A percentile compares a stretch with the other conserved stretches of the same genome.
Evolutionary conservation across 2,329 filamentous ascomycete species (phyloP).

Genomic region (Sordariomycetes sp.): DNA sequence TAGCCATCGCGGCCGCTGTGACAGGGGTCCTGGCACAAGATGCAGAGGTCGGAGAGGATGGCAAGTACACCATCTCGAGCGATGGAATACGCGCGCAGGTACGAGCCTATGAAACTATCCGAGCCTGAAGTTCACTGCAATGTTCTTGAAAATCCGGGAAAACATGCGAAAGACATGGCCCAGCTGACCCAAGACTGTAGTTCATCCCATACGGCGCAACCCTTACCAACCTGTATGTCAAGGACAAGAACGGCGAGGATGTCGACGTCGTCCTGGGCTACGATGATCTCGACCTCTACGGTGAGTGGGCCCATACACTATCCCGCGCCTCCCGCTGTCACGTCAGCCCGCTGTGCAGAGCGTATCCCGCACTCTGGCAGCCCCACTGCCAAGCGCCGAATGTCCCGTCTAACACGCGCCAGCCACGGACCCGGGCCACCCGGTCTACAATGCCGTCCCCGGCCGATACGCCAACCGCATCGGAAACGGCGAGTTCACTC

Average conservation of each 20-base stretch:
- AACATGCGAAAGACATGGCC: neutral
- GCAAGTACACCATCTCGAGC: slow-evolving; percentile 22
- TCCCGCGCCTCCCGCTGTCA: neutral
- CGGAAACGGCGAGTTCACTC: slow-evolving; percentile 43
- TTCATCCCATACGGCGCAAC: slow-evolving; percentile 51
- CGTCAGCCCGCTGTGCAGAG: neutral
- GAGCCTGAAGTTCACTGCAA: slow-evolving; percentile 14
- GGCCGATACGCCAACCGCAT: slow-evolving; percentile 56
- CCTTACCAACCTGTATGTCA: slow-evolving; percentile 52
- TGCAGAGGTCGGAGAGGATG: slow-evolving; percentile 16
- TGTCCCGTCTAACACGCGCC: neutral
- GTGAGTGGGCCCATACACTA: slow-evolving; percentile 12
- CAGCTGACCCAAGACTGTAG: slow-evolving; percentile 8
- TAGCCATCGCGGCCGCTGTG: neutral
- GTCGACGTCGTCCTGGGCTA: slow-evolving; percentile 55
- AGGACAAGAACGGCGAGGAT: slow-evolving; percentile 48
- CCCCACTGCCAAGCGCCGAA: neutral
- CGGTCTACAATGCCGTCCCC: slow-evolving; percentile 50
- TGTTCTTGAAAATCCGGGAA: neutral
- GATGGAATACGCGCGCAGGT: slow-evolving; percentile 23
- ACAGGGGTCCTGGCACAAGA: slow-evolving; percentile 1
- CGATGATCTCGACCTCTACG: slow-evolving; percentile 48
- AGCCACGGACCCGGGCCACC: slow-evolving; percentile 38
- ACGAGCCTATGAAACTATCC: slow-evolving; percentile 16
- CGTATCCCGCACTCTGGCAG: neutral